Evolutionary conservation across 2,329 filamentous ascomycete genomes (phyloP), one percentile per base, ranked within the genome.

Genomic region (Dothideomycetes sp.): DNA sequence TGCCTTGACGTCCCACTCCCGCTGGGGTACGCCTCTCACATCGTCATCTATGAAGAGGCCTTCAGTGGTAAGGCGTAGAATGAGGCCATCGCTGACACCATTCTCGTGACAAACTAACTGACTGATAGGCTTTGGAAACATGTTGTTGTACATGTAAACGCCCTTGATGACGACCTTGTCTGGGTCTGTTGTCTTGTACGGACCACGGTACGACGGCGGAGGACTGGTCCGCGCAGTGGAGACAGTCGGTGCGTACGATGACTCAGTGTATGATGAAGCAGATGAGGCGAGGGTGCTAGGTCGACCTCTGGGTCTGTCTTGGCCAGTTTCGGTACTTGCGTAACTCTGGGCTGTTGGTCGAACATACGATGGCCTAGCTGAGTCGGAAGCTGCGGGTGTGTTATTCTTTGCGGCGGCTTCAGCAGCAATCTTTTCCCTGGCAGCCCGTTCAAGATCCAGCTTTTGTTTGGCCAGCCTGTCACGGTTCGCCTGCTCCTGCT

Each of bases 1-100:
- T 18, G 89, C 88, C 62, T 96, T 96, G 56, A 96, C 79, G 59
- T 98, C 91, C 91, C 91, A 98, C 64, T 98, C 91, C 44, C 91
- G 79, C 63, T 96, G 87, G n/a, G 85, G 80, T 12, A 95, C 85
- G 45, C 79, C 79, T 33, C 88, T 79, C 38, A 95, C 76, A 59
- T 96, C 91, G 59, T 98, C 91, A 58, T 98, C 91, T 55, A 98
- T 91, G 63, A 96, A 96, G 39, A 96, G 72, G 14, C 91, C 91
- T 59, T 94, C 89, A 2, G 86, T 94, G 9, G 85, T 89, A 54
- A 96, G 91, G 37, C 84, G 83, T 45, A 98, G 72, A 45, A 96
- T 84, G 34, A 98, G 70, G 1, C 91, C 91, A 56, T 98, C 88
- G 2, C 88, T 94, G 22, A 96, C 86, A 34, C 81, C 73, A 14